phyloP scores from a whole-genome alignment of 129 eudicot species.

The Tagetes erecta region DNA sequence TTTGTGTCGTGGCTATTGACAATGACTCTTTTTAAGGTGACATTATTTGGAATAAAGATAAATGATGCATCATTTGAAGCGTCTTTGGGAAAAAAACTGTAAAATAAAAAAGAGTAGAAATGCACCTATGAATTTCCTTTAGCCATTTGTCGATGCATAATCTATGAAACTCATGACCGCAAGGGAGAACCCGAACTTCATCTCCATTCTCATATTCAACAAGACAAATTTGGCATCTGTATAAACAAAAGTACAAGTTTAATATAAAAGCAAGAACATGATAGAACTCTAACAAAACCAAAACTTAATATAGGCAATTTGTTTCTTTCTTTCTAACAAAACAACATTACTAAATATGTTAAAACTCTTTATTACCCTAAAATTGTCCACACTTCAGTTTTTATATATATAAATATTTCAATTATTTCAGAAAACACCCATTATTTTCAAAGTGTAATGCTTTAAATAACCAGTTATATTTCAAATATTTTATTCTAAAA shows the following conservation, averaged over 20 bases:
- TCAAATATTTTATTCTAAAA: not conserved
- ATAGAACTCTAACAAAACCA: not conserved
- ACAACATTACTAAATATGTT: no score
- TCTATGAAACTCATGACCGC: constrained; percentile 90
- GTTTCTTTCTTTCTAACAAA: no score
- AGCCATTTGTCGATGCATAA: constrained; percentile 94
- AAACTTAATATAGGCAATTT: not conserved
- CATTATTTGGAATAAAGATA: not conserved
- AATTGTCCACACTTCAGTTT: no score
- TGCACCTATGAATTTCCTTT: constrained; percentile 91
- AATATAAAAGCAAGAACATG: not conserved
- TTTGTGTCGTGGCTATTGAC: not conserved
- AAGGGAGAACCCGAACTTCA: constrained; percentile 70
- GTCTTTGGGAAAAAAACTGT: not conserved
- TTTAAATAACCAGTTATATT: not conserved
- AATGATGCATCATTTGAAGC: not conserved
- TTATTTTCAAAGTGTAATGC: not conserved
- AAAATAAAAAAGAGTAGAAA: not conserved
- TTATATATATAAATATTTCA: no score
- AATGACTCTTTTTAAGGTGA: not conserved
- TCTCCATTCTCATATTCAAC: constrained; percentile 97
- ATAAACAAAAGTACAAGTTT: constrained; percentile 6
- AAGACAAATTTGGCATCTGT: constrained; percentile 94
- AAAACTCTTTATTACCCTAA: not conserved
- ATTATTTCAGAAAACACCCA: not conserved